Base-by-base conservation (phyloP, 225 moss, liverwort and hornwort genomes). In the Marchantia polymorpha region DNA sequence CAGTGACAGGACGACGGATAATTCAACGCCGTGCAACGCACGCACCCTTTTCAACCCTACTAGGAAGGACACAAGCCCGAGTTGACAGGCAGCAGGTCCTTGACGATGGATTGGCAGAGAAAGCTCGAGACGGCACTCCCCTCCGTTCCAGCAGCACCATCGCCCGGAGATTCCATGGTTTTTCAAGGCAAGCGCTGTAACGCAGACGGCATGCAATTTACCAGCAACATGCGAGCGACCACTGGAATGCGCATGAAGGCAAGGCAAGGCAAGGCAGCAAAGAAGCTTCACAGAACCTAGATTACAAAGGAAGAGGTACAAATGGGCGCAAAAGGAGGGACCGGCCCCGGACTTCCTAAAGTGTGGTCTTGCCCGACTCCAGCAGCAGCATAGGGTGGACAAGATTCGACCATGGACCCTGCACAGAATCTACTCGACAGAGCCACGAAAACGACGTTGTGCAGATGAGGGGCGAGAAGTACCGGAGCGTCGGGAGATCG, bases 401-500 rank as follows among this genome's bases (percentile, higher is more conserved):
- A 16, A 61, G 7, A 61, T 61, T 61, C 58, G 58, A 23, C 39
- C n/a, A 61, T n/a, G 59, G 6, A 59, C 61, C 22, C 8, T 23
- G n/a, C 10, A 23, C 23, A 23, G 0, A 61, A 61, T 3, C 23
- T 23, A 61, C 7, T 8, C 17, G 19, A 46, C 47, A 69, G 19
- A 39, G 20, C 47, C 8, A 69, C n/a, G n/a, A n/a, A 20, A 7
- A 17, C 19, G 16, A 47, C 26, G 11, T 39, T 39, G 3, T 8
- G 31, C 15, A 46, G 6, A 17, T 15, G 46, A 15, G 17, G 2
- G 9, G 69, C 5, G 7, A 19, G 48, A 69, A 46, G 13, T 80
- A 86, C 80, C 80, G 80, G 86, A 30, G 83, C n/a, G 72, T 86
- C 86, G 55, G 86, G 86, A 75, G 86, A 86, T 63, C 77, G 86